Evolutionary conservation across 1,284 basidiomycete genomes (phyloP).

Genomic region (Lentinula novae-zelandiae): DNA sequence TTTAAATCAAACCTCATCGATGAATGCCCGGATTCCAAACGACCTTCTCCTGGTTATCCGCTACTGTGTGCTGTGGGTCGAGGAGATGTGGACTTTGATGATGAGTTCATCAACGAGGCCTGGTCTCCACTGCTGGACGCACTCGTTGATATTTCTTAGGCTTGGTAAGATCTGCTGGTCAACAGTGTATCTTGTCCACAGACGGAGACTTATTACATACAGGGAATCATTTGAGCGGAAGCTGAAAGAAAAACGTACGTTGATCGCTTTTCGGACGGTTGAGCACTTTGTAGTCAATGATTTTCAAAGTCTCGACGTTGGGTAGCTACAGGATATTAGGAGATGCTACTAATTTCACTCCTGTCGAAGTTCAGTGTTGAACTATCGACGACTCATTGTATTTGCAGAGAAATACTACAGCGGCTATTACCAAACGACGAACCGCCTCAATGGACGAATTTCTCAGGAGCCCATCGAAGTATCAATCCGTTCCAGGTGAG

Average conservation of each 20-base stretch:
- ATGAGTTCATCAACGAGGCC: not conserved
- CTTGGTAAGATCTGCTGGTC: not conserved
- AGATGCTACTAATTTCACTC: not conserved
- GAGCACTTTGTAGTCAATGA: not conserved
- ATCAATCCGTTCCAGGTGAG: not conserved
- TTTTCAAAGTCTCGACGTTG: not conserved
- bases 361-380: too few relatives aligned
- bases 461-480: not conserved
- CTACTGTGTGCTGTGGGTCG: not conserved
- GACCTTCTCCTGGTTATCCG: not conserved
- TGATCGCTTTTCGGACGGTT: not conserved
- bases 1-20: not conserved
- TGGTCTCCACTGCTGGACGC: not conserved
- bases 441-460: not conserved
- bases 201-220: not conserved
- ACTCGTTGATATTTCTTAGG: not conserved
- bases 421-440: not conserved
- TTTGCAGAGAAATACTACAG: not conserved
- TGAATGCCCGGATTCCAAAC: not conserved
- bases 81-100: not conserved
- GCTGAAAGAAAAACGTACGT: not conserved
- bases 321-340: not conserved
- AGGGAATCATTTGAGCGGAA: not conserved
- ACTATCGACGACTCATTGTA: not conserved
- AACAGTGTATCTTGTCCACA: not conserved